Conservation (phyloP, 305 asterid genomes). For the Rubia balearica region DNA sequence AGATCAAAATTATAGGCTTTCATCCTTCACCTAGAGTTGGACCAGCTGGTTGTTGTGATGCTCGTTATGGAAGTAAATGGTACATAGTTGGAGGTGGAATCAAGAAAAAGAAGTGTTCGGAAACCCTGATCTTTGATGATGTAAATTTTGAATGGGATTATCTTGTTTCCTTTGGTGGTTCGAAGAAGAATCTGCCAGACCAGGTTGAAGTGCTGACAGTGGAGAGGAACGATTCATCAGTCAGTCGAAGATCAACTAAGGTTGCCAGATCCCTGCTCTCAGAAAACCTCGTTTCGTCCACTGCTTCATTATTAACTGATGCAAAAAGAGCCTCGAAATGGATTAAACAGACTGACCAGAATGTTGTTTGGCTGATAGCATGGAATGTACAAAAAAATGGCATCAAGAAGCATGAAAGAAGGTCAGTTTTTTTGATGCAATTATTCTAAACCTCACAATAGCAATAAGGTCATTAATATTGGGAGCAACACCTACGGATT, state of each 20-base stretch:
- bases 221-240: conserved; percentile 69
- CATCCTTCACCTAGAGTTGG: conserved; percentile 79
- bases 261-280: conserved; percentile 64
- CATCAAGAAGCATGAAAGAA: too few species aligned
- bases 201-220: conserved; percentile 90
- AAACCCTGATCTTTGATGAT: conserved; percentile 80
- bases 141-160: conserved; percentile 90
- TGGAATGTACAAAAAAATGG: too few species aligned
- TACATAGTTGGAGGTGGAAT: conserved; percentile 96
- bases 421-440: too few species aligned
- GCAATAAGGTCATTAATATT: too few species aligned
- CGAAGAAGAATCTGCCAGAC: conserved; percentile 84
- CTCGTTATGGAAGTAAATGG: conserved; percentile 90
- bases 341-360: too few species aligned
- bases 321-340: too few species aligned
- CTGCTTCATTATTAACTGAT: background rate
- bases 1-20: conserved; percentile 74
- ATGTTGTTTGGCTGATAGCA: too few species aligned
- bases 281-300: conserved; percentile 39
- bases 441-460: too few species aligned
- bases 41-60: conserved; percentile 90
- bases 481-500: too few species aligned
- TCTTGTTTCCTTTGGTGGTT: conserved; percentile 96
- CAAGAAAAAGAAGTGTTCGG: conserved; percentile 77
- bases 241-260: conserved; percentile 69